Evolutionary conservation across 768 basidiomycete species (phyloP).

Genomic region (Termitomyces sp.): DNA sequence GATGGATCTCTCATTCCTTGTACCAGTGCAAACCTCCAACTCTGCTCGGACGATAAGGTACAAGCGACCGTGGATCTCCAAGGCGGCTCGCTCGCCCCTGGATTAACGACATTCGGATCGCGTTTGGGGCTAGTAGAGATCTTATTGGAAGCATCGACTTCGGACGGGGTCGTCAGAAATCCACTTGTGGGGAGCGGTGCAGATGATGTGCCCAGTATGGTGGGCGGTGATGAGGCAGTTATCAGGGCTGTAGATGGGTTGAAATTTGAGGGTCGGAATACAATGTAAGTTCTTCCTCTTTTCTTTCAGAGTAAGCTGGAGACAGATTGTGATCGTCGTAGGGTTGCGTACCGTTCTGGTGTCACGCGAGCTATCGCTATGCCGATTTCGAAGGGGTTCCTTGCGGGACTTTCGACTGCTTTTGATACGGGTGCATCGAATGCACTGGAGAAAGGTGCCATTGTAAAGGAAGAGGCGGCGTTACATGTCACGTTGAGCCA

Average conservation of each 20-base stretch:
- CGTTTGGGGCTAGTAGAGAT: constrained; percentile 69
- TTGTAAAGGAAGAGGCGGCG: constrained; percentile 61
- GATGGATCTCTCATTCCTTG: constrained; percentile 50
- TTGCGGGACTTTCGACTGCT: constrained; percentile 57
- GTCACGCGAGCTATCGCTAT: constrained; percentile 65
- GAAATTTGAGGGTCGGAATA: constrained; percentile 45
- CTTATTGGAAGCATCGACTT: constrained; percentile 52
- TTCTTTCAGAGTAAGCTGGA: background rate
- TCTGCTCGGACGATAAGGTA: constrained; percentile 9
- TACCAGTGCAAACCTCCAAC: constrained; percentile 13
- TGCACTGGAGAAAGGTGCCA: constrained; percentile 53
- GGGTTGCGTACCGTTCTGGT: constrained; percentile 68
- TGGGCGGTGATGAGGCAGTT: constrained; percentile 37
- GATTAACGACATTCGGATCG: constrained; percentile 59
- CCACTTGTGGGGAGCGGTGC: constrained; percentile 26
- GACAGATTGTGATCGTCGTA: constrained; percentile 20
- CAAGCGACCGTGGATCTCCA: constrained; percentile 43
- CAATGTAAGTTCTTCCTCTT: constrained; percentile 31
- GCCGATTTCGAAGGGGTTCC: constrained; percentile 49
- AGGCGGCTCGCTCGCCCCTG: constrained; percentile 59
- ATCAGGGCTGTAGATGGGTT: constrained; percentile 62
- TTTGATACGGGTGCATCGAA: constrained; percentile 56
- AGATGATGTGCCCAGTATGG: constrained; percentile 27
- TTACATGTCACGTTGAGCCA: constrained; percentile 50
- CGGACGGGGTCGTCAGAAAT: constrained; percentile 58